Evolutionary conservation across 371 early-diverging fungal species (phyloP).

Genomic region (Parasitella parasitica): DNA sequence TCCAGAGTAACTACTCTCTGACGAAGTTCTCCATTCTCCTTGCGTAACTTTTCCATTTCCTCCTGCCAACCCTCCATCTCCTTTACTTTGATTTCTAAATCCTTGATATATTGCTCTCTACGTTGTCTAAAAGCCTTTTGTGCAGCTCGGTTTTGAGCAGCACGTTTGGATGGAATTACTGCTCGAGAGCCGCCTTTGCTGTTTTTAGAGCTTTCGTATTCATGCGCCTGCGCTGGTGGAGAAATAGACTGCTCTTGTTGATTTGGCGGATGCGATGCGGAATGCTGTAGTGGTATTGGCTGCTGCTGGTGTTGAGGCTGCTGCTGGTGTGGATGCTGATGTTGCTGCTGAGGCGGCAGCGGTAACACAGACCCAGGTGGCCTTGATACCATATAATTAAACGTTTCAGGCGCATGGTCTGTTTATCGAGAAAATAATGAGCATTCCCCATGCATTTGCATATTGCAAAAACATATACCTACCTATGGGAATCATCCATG

Average conservation of each 20-base stretch:
- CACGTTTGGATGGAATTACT: conserved; percentile 30
- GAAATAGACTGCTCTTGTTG: conserved; percentile 4
- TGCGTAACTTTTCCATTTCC: conserved; percentile 41
- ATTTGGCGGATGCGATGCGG: background rate
- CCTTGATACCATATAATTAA: conserved; percentile 15
- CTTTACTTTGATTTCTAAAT: conserved; percentile 44
- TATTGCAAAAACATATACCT: background rate
- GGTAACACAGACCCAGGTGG: conserved; percentile 23
- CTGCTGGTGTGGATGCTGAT: background rate
- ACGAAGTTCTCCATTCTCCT: conserved; percentile 39
- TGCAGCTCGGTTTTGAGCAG: conserved; percentile 48
- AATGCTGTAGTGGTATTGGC: background rate
- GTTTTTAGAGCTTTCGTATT: conserved; percentile 3
- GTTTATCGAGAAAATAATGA: background rate
- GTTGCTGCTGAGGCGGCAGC: conserved; percentile 2
- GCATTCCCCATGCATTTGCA: background rate
- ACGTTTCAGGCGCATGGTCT: conserved; percentile 9
- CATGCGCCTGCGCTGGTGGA: conserved; percentile 17
- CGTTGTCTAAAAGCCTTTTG: conserved; percentile 51
- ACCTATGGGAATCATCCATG: conserved; percentile 12
- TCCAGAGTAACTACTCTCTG: conserved; percentile 14
- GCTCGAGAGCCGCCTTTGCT: conserved; percentile 9
- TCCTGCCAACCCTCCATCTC: conserved; percentile 50
- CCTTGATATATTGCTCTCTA: conserved; percentile 48
- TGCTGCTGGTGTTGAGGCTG: conserved; percentile 2